Base-by-base conservation (phyloP, 192 early-diverging fungal genomes). In the Pecoramyces ruminantium region DNA sequence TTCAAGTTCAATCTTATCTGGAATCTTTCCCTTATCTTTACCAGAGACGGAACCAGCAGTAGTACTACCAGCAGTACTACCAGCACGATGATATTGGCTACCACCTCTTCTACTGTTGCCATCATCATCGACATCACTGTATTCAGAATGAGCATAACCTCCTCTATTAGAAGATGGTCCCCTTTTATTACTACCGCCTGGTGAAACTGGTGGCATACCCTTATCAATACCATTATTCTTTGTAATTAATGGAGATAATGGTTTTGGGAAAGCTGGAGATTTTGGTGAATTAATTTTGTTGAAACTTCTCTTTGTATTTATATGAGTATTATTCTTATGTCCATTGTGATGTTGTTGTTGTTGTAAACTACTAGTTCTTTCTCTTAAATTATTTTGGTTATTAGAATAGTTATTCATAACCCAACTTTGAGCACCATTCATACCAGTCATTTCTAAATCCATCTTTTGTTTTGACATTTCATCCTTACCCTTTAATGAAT, bases 11-110 rank as follows among this genome's bases (percentile, higher is more conserved):
- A 38, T 81, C 34, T 81, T 81, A 30, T 38, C 80, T n/a, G 91
- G 90, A 81, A 89, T 88, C 78, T 91, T 92, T 58, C 88, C 88
- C 85, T 94, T 95, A 30, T 92, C 91, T 82, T 94, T 94, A 82
- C 86, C 84, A 29, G 82, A 79, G 18, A 86, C 67, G 11, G 82
- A 77, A 79, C 51, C 51, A 67, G 51, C 51, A n/a, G 51, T 67
- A n/a, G 51, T 67, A 77, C 30, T 34, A 30, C 77, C 80, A 79
- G 30, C 80, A 77, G 79, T 30, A 80, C 29, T 39, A 39, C 79
- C 79, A 9, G 30, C 25, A 27, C 79, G 38, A 30, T 30, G 80
- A 18, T 30, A 80, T 39, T 80, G 51, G n/a, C 51, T 77, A 21
- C 80, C 80, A 25, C 78, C 79, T 30, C n/a, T 77, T 77, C 79